Base-by-base conservation (phyloP, 2,329 filamentous ascomycete genomes). In the Sporothrix euskadiensis region DNA sequence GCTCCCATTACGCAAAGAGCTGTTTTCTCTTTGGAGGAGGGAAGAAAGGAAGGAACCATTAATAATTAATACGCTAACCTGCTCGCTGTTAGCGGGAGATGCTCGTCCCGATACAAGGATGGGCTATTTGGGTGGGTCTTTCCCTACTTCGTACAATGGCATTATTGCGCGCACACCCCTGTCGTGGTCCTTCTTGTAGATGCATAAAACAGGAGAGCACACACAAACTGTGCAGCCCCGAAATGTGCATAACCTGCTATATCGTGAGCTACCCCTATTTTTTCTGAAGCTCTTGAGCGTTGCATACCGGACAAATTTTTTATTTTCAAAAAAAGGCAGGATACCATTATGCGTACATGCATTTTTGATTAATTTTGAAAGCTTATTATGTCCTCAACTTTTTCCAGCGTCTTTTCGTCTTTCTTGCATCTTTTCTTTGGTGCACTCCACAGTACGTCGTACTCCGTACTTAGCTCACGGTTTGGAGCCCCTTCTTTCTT, bases 101-200 rank as follows among this genome's bases (percentile, higher is more conserved):
- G 71, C 59, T 57, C 71, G 65, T 69, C 63, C 71, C 71, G 56
- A 69, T 54, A 30, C 63, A 35, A 22, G 71, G 71, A 52, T 73
- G 9, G 32, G 8, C 16, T 26, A 26, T 10, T 35, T 35, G 26
- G 65, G 44, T 52, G 65, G 44, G 65, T 26, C 8, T 26, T 69
- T 54, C 35, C 16, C 35, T 35, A 26, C 26, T 26, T 26, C 26
- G 26, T 1, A 26, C 41, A 2, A 35, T 44, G 3, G 41, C 3
- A 44, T 49, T 49, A 19, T 32, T 35, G 12, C 5, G 14, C 30
- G 12, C 30, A 59, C 56, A 32, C 30, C 56, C 26, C 56, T 12
- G 26, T 26, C 7, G 16, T 30, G 9, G 5, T 14, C 22, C 9
- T 10, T 57, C 26, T 8, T 12, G 22, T 61, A 61, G 9, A 61